Evolutionary conservation across 2,329 filamentous ascomycete species (phyloP), one percentile per base, ranked within the genome.

Genomic region (Uncinocarpus reesii): DNA sequence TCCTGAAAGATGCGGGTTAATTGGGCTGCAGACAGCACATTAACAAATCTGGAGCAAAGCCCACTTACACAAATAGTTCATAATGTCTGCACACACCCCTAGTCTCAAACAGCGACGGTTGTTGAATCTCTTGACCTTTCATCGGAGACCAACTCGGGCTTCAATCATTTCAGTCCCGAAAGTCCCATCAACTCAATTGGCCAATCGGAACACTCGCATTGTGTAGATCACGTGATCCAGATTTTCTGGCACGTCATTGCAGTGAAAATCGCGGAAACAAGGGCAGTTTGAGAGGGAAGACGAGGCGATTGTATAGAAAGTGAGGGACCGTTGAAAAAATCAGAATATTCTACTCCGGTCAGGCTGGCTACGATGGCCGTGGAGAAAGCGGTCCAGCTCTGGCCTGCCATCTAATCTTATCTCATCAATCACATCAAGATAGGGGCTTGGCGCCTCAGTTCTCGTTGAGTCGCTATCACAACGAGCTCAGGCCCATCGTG

Each of bases 371-470:
- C n/a, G n/a, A n/a, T n/a, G n/a, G n/a, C n/a, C n/a, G n/a, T n/a
- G n/a, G n/a, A n/a, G n/a, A 29, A 29, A 29, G 26, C 11, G 26
- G 26, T 29, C 11, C 7, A 11, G 26, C 7, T 29, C 20, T 18
- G 20, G 13, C 10, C 11, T 1, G 4, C 5, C 2, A 31, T 38
- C 43, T 47, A 47, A 47, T 47, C 44, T 47, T 47, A 47, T 47
- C 44, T 36, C 26, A 26, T 32, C 7, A 36, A 13, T 18, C 18
- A 20, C 10, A 34, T 16, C 18, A 23, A 26, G 23, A 29, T 13
- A 40, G 32, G 31, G 18, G 44, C 44, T 47, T 47, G 45, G 36
- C 45, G 28, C 36, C 24, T 10, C 26, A 16, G 32, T 23, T 7
- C 16, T 3, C 24, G 23, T 24, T 18, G 24, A n/a, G 10, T n/a